Conservation (phyloP, 495 filamentous ascomycete genomes). For the Aspergillus ellipticus region DNA sequence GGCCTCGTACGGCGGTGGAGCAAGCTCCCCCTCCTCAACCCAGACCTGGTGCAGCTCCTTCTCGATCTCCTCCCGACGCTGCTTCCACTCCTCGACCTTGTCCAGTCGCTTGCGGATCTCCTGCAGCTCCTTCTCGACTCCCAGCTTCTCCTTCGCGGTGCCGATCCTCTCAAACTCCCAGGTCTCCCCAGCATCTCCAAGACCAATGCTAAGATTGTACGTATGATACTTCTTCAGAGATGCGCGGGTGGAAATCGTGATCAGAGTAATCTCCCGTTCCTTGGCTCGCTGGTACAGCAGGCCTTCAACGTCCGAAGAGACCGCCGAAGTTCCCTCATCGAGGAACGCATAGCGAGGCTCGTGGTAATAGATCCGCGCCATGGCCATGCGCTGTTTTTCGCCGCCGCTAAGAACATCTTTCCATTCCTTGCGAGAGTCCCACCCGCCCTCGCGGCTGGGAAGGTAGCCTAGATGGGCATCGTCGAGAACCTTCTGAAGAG, state of each 20-base stretch:
- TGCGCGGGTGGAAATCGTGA: conserved; percentile 90
- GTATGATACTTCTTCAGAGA: conserved; percentile 93
- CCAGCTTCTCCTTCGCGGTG: conserved; percentile 83
- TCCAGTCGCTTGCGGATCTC: conserved; percentile 75
- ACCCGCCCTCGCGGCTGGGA: conserved; percentile 87
- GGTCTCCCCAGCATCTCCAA: conserved; percentile 58
- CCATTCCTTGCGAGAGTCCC: conserved; percentile 97
- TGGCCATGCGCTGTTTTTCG: conserved; percentile 95
- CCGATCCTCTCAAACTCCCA: conserved; percentile 94
- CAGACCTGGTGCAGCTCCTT: conserved; percentile 61
- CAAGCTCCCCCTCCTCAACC: conserved; percentile 42
- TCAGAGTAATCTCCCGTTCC: conserved; percentile 84
- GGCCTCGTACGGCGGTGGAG: conserved; percentile 37
- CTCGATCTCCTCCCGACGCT: conserved; percentile 72
- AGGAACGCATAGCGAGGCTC: conserved; percentile 91
- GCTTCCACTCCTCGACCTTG: conserved; percentile 81
- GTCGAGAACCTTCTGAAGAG: conserved; percentile 72
- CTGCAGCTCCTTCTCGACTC: conserved; percentile 82
- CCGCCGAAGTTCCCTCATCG: conserved; percentile 93
- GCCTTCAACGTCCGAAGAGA: conserved; percentile 91
- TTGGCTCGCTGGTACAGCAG: conserved; percentile 89
- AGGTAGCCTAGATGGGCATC: conserved; percentile 84
- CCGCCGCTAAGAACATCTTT: conserved; percentile 95
- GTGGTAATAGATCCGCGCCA: conserved; percentile 89
- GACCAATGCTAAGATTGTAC: conserved; percentile 78